Evolutionary conservation across 2,329 filamentous ascomycete genomes (phyloP).

Genomic region (Lasiodiplodia citricola): DNA sequence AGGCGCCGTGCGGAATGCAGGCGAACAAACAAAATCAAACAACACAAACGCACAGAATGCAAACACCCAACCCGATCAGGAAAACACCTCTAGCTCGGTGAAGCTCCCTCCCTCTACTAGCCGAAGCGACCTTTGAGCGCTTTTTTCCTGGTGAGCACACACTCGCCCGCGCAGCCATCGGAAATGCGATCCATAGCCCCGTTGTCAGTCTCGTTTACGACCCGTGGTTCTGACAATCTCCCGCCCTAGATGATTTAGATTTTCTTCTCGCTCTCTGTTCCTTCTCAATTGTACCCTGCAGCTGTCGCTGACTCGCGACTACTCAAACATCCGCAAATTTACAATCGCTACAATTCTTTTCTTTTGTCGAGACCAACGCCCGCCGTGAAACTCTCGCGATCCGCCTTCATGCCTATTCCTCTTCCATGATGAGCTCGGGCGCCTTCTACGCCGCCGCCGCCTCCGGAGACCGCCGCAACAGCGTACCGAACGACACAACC

Average conservation of each 20-base stretch:
- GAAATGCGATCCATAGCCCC: neutral
- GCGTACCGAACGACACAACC: neutral
- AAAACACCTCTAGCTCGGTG: neutral
- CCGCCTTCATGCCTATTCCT: neutral
- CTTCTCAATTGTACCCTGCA: neutral
- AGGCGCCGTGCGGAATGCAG: neutral
- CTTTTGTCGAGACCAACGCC: neutral
- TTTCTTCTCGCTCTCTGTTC: neutral
- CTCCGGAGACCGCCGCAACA: neutral
- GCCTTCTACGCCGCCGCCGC: conserved; percentile 12
- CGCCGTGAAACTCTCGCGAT: neutral
- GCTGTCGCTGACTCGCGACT: neutral
- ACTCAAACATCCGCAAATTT: no score
- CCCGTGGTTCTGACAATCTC: conserved; percentile 3
- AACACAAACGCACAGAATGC: conserved; percentile 1
- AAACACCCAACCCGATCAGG: neutral
- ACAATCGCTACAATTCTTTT: neutral
- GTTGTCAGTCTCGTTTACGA: neutral
- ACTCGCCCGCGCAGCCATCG: neutral
- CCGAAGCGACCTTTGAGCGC: neutral
- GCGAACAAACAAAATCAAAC: conserved; percentile 11
- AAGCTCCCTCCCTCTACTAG: neutral
- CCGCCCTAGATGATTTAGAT: conserved; percentile 1
- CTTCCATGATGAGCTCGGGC: conserved; percentile 15
- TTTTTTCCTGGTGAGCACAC: neutral